Percentiles rank a stretch among this genome's conserved stretches.
Evolutionary conservation across 208 protist genomes (phyloP).

Genomic region (Vickermania ingenoplastis): DNA sequence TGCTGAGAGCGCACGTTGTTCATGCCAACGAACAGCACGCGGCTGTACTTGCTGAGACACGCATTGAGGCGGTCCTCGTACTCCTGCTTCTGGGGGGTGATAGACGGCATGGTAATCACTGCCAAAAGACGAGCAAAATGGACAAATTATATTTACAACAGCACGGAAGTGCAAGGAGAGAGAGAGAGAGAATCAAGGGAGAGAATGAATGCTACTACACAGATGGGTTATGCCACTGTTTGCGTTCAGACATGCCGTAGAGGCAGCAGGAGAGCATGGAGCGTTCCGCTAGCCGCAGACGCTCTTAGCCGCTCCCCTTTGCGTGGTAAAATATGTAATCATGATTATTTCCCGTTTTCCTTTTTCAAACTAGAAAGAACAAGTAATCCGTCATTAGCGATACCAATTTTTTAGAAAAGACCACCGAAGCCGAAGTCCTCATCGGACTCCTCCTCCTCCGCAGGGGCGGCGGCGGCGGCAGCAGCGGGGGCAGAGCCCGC

Average conservation of each 20-base stretch:
- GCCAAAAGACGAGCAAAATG: conserved; percentile 8
- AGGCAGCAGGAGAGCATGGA: too few relatives aligned
- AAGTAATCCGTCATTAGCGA: too few relatives aligned
- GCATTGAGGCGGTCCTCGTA: conserved; percentile 91
- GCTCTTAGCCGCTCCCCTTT: too few relatives aligned
- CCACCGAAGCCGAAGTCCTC: conserved; percentile 79
- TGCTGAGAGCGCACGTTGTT: conserved; percentile 98
- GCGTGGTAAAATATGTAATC: too few relatives aligned
- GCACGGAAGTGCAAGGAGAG: background rate
- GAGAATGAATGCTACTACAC: conserved; percentile 7
- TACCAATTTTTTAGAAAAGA: conserved; percentile 70
- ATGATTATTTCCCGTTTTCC: too few relatives aligned
- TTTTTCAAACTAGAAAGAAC: too few relatives aligned
- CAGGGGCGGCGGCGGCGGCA: conserved; percentile 28
- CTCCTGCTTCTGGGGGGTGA: conserved; percentile 59
- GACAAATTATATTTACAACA: conserved; percentile 3
- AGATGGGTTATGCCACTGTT: background rate
- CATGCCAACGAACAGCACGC: conserved; percentile 92
- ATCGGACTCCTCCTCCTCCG: conserved; percentile 72
- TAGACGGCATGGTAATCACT: conserved; percentile 22
- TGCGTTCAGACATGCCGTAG: too few relatives aligned
- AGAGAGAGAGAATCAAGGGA: conserved; percentile 1
- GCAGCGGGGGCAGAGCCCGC: conserved; percentile 27
- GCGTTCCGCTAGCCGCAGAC: too few relatives aligned
- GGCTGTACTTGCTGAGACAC: conserved; percentile 91